Conservation (phyloP, 2,329 filamentous ascomycete genomes). For the Colletotrichum cereale region DNA sequence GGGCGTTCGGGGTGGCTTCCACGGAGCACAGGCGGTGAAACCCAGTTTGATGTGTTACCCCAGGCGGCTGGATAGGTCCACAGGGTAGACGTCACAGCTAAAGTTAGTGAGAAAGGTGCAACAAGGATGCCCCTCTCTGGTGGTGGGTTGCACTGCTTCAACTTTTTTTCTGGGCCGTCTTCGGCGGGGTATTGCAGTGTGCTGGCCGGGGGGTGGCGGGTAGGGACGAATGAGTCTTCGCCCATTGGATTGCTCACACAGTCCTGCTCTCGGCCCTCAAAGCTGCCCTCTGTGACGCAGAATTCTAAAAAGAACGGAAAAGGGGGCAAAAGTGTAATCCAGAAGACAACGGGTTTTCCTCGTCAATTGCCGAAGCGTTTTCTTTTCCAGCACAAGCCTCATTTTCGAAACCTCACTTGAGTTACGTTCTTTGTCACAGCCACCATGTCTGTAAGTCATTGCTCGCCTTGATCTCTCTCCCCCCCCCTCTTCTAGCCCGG, state of each 20-base stretch:
- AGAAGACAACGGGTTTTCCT: neutral
- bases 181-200: slow-evolving; percentile 33
- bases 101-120: slow-evolving; percentile 8
- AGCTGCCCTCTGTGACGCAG: slow-evolving; percentile 21
- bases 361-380: neutral
- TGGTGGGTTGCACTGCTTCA: slow-evolving; percentile 19
- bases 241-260: slow-evolving; percentile 19
- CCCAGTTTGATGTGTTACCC: slow-evolving; percentile 28
- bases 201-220: slow-evolving; percentile 25
- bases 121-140: slow-evolving; percentile 38
- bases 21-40: slow-evolving; percentile 29
- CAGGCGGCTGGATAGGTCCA: slow-evolving; percentile 24
- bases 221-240: slow-evolving; percentile 38
- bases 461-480: too few relatives aligned
- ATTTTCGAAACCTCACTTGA: neutral
- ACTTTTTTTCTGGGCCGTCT: slow-evolving; percentile 23
- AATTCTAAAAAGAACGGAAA: slow-evolving; percentile 9
- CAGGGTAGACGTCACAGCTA: slow-evolving; percentile 21
- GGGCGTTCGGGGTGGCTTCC: neutral
- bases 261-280: slow-evolving; percentile 26
- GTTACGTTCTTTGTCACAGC: slow-evolving; percentile 5
- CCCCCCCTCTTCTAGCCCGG: slow-evolving; percentile 3
- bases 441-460: slow-evolving; percentile 52
- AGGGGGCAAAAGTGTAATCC: slow-evolving; percentile 25
- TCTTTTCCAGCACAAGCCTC: neutral